These are phyloP conservation scores for Penicillium crystallinum DNA, from an alignment of 495 filamentous ascomycete species.

Conservation along the genomic window DNA sequence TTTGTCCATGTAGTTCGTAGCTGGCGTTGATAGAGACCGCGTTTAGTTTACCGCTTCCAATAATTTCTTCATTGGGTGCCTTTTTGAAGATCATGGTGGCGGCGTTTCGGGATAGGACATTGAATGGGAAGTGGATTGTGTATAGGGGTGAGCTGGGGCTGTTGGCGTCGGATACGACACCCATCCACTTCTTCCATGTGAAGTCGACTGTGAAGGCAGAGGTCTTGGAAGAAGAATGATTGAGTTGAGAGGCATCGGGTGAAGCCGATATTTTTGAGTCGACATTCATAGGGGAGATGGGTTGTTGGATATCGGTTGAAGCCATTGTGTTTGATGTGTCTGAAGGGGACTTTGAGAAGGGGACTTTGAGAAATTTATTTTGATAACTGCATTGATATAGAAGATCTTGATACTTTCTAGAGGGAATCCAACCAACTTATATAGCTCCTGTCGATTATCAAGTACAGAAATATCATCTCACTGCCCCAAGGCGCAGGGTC, in stretches of 20 bases:
- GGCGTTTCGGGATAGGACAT: neutral
- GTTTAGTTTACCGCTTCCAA: constrained; percentile 24
- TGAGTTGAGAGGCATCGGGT: neutral
- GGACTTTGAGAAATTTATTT: too few relatives aligned
- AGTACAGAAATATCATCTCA: neutral
- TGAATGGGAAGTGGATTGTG: constrained; percentile 14
- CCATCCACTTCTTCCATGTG: constrained; percentile 25
- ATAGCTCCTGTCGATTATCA: neutral
- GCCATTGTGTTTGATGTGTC: neutral
- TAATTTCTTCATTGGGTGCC: constrained; percentile 2
- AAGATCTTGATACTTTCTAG: too few relatives aligned
- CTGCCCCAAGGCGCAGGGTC: neutral
- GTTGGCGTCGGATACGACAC: constrained; percentile 12
- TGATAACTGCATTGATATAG: too few relatives aligned
- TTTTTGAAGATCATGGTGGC: constrained; percentile 11
- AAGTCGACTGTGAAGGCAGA: constrained; percentile 20
- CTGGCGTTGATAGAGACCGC: constrained; percentile 25
- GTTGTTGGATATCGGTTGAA: neutral
- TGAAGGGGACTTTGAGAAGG: too few relatives aligned
- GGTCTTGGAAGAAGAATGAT: neutral
- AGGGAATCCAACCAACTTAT: neutral
- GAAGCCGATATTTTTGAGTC: neutral
- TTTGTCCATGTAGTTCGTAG: constrained; percentile 21
- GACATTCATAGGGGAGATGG: neutral
- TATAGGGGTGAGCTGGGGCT: constrained; percentile 16